Percentiles rank a stretch among this genome's conserved stretches.
These are phyloP conservation scores for Kazachstania taianensis DNA, from an alignment of 805 yeast genomes.

Conservation along the genomic window DNA sequence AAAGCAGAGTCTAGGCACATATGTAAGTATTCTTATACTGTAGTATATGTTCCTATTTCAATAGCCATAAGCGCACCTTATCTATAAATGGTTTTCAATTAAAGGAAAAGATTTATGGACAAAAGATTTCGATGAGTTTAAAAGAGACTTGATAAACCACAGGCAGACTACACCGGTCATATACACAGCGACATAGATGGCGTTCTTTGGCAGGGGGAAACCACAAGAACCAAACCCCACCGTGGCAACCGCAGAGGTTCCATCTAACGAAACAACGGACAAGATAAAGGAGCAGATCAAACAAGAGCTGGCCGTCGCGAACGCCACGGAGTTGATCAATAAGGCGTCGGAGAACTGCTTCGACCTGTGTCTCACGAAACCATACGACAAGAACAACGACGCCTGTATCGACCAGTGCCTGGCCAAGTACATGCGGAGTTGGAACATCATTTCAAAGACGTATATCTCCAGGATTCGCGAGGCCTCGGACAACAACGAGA, in stretches of 20 bases:
- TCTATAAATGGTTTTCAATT: no score
- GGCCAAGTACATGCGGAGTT: conserved; percentile 80
- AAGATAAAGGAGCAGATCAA: conserved; percentile 61
- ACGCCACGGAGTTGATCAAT: conserved; percentile 79
- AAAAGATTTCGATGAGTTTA: no score
- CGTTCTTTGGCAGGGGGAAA: neutral
- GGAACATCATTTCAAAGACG: conserved; percentile 75
- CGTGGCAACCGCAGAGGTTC: conserved; percentile 5
- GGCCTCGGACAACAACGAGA: conserved; percentile 29
- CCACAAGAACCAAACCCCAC: neutral
- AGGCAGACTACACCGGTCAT: no score
- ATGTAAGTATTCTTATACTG: no score
- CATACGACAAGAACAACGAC: conserved; percentile 49
- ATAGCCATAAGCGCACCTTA: no score
- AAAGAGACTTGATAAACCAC: no score
- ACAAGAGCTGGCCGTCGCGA: conserved; percentile 82
- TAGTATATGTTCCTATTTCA: no score
- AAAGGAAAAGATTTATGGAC: no score
- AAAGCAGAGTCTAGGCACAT: no score
- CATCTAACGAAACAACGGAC: conserved; percentile 41
- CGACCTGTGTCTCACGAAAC: conserved; percentile 60
- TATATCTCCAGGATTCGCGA: conserved; percentile 69
- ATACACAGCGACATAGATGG: neutral
- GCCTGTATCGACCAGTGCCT: conserved; percentile 68
- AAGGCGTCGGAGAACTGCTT: conserved; percentile 82